Evolutionary conservation across 2,329 filamentous ascomycete species (phyloP), one percentile per base, ranked within the genome.

Genomic region (Clonostachys sp.): DNA sequence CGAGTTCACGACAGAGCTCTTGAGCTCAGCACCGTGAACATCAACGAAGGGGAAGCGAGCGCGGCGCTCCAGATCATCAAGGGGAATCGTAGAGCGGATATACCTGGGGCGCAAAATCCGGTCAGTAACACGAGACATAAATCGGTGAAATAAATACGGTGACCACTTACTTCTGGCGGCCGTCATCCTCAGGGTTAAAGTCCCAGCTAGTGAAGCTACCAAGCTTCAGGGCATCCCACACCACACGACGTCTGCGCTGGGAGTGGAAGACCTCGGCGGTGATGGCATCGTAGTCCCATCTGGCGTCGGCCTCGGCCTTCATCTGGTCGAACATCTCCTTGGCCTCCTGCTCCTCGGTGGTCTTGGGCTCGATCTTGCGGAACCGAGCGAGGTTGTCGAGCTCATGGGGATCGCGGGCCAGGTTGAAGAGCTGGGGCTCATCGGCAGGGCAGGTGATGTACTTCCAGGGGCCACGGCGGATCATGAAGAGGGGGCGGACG

Each of bases 401-500:
- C 70, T 96, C 90, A 34, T 83, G 69, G 0, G 90, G 89, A 59
- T 96, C 91, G 17, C 73, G 66, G 41, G 75, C 73, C 7, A 96
- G 74, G 67, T 96, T 87, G 74, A 83, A 96, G 12, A 96, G 79
- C 70, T 94, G 89, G 33, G 88, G 84, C 34, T 87, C 84, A 61
- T 96, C 91, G 18, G 84, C 85, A 7, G 91, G 84, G 59, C 90
- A 96, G 53, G 81, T 90, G 53, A 94, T 83, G 65, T 91, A 96
- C 74, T 96, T 96, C 89, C 89, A 96, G 42, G 80, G 77, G 9
- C 89, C 89, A 47, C 90, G 85, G 49, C 88, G 84, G 61, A 96
- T 96, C 91, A 96, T 96, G 77, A 95, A 89, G 48, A 95, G 80
- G 2, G 91, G 91, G 5, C 87, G 84, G 48, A 95, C 77, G 2